These are phyloP conservation scores for Magnolia changhungtana DNA, from an alignment of 164 flowering plant genomes.

Conservation along the genomic window DNA sequence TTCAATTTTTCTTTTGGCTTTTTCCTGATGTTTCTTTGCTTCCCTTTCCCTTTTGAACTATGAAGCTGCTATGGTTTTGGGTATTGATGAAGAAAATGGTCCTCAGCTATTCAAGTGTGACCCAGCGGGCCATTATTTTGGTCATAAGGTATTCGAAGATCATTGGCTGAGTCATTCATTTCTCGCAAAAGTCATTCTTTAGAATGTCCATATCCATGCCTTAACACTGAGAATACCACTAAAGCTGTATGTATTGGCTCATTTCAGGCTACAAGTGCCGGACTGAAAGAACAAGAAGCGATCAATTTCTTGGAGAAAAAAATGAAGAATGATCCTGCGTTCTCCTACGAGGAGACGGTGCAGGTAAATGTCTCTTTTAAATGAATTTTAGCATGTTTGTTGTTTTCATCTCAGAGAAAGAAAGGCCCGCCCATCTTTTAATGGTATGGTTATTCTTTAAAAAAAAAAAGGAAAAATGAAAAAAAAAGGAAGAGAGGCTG, in stretches of 20 bases:
- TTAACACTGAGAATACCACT: too few relatives aligned
- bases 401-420: neutral
- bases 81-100: slow-evolving; percentile 92
- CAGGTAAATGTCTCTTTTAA: slow-evolving; percentile 49
- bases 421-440: too few relatives aligned
- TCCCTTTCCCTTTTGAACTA: slow-evolving; percentile 8
- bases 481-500: neutral
- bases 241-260: neutral
- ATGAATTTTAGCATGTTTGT: neutral
- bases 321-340: slow-evolving; percentile 90
- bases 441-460: too few relatives aligned
- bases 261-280: slow-evolving; percentile 90
- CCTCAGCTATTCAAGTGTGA: slow-evolving; percentile 95
- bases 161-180: neutral
- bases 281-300: slow-evolving; percentile 92
- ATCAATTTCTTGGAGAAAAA: slow-evolving; percentile 93
- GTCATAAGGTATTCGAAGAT: slow-evolving; percentile 70
- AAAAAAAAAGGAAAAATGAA: too few relatives aligned
- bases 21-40: neutral
- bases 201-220: neutral
- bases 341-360: slow-evolving; percentile 89
- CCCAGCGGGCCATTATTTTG: slow-evolving; percentile 97
- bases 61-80: slow-evolving; percentile 91
- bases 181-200: neutral
- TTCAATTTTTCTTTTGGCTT: neutral